phyloP scores from a whole-genome alignment of 73 alveolate species.

The Symbiodinium pilosum region DNA sequence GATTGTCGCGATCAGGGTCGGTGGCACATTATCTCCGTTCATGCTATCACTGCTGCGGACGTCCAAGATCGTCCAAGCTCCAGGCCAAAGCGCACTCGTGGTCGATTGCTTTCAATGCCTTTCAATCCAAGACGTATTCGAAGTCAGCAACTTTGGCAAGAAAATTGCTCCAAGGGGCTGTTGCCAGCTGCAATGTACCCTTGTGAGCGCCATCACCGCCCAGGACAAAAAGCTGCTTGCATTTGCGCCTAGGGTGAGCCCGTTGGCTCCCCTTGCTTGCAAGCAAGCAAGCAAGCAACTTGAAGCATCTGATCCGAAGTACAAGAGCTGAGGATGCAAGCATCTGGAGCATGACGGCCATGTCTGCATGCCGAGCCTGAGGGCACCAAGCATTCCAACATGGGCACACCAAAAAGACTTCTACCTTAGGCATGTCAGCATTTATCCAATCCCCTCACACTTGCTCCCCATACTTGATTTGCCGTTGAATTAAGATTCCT shows the following conservation, averaged over 20 bases:
- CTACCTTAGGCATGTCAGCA: too few relatives aligned
- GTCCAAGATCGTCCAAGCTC: conserved; percentile 1
- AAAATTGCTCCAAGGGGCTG: conserved; percentile 30
- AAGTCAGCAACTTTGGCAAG: too few relatives aligned
- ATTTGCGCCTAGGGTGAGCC: conserved; percentile 28
- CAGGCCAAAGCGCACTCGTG: conserved; percentile 95
- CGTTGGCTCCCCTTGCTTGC: not conserved
- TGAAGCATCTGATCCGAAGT: not conserved
- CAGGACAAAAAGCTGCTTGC: conserved; percentile 97
- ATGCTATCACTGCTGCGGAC: too few relatives aligned
- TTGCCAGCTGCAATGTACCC: conserved; percentile 96
- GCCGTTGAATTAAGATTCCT: too few relatives aligned
- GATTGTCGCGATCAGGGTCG: too few relatives aligned
- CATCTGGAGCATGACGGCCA: conserved; percentile 84
- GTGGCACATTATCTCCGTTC: too few relatives aligned
- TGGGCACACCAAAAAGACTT: too few relatives aligned
- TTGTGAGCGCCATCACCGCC: conserved; percentile 99
- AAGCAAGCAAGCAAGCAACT: not conserved
- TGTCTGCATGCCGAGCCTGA: conserved; percentile 71
- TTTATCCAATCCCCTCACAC: too few relatives aligned
- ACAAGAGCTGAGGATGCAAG: not conserved
- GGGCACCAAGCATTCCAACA: too few relatives aligned
- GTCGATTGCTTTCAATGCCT: conserved; percentile 95
- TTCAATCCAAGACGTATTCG: too few relatives aligned
- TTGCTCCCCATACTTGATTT: too few relatives aligned